phyloP scores from a whole-genome alignment of 441 rosid genomes.

The Gossypium gossypioides region DNA sequence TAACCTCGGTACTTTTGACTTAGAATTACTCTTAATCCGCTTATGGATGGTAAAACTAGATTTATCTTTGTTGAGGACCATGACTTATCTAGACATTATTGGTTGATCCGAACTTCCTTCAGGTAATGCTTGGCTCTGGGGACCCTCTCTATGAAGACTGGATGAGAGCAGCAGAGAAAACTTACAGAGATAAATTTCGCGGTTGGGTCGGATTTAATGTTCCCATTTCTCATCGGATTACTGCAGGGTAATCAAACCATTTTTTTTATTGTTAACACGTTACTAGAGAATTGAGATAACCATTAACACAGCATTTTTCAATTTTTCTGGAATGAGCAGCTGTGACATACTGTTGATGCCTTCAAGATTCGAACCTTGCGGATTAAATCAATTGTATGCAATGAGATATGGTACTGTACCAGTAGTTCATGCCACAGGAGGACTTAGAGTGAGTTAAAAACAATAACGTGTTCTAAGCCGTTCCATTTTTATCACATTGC shows the following conservation, averaged over 20 bases:
- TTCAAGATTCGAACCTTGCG: slow-evolving; percentile 94
- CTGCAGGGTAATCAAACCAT: slow-evolving; percentile 64
- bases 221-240: slow-evolving; percentile 81
- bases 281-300: slow-evolving; percentile 1
- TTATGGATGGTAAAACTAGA: too few species aligned
- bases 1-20: background rate
- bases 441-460: slow-evolving; percentile 64
- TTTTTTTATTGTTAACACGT: background rate
- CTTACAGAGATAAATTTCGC: slow-evolving; percentile 64
- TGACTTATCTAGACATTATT: too few species aligned
- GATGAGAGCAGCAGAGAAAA: slow-evolving; percentile 73
- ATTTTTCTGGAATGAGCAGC: slow-evolving; percentile 34
- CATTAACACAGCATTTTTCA: slow-evolving; percentile 10
- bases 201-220: slow-evolving; percentile 97
- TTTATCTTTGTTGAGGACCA: too few species aligned
- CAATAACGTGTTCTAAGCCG: background rate
- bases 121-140: slow-evolving; percentile 99
- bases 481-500: slow-evolving; percentile 2
- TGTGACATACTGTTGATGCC: slow-evolving; percentile 94
- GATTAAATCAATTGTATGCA: slow-evolving; percentile 85
- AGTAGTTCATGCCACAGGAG: slow-evolving; percentile 88
- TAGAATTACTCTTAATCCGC: background rate
- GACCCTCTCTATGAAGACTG: slow-evolving; percentile 63
- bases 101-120: slow-evolving; percentile 9
- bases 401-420: slow-evolving; percentile 92